phyloP scores from a whole-genome alignment of 345 rosid species.

The Fremontodendron californicum region DNA sequence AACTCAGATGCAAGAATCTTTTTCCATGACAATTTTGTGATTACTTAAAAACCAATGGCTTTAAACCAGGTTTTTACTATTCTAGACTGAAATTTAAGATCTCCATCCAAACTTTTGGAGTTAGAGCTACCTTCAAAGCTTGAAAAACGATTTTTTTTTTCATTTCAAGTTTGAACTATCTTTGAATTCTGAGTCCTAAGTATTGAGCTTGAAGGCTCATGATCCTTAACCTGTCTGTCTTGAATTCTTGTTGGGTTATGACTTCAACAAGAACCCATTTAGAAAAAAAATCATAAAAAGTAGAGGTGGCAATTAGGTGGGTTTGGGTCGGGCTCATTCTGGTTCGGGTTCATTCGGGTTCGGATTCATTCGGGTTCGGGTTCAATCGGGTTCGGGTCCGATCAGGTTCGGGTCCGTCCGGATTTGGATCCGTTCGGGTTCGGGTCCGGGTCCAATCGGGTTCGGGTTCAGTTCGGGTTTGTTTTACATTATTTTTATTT shows the following conservation, averaged over 20 bases:
- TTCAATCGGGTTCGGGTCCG: too few species aligned
- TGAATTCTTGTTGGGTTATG: not conserved
- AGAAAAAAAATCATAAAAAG: not conserved
- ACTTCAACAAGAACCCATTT: not conserved
- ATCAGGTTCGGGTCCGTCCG: too few species aligned
- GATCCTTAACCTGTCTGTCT: not conserved
- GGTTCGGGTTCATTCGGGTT: too few species aligned
- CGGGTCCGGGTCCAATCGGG: too few species aligned
- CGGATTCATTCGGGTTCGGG: too few species aligned
- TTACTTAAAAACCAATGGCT: not conserved
- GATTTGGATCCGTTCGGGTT: too few species aligned
- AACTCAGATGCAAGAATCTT: not conserved
- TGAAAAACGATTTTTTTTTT: not conserved
- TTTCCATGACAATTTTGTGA: not conserved
- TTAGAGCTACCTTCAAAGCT: too few species aligned
- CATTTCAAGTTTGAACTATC: not conserved
- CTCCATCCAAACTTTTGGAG: not conserved
- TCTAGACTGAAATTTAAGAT: not conserved
- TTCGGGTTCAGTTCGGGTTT: too few species aligned
- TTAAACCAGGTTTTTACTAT: not conserved
- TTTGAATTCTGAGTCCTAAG: not conserved
- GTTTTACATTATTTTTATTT: too few species aligned
- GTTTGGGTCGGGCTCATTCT: too few species aligned
- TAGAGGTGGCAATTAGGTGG: too few species aligned
- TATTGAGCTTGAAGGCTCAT: too few species aligned